These are phyloP conservation scores for Xylaria bambusicola DNA, from an alignment of 495 filamentous ascomycete genomes.

Conservation along the genomic window DNA sequence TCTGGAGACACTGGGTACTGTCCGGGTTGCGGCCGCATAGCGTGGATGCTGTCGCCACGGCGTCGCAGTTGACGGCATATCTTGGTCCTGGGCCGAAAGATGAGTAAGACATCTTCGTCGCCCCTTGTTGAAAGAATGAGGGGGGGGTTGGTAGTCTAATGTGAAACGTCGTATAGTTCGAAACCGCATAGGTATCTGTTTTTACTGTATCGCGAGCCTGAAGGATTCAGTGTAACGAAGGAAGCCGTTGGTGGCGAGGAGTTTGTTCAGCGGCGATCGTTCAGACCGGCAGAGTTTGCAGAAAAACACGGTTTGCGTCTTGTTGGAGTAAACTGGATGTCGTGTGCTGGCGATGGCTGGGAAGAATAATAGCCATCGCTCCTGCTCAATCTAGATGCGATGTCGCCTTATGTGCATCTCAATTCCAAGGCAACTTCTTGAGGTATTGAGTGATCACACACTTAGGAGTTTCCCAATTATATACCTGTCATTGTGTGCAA, in stretches of 20 bases:
- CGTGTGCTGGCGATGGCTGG: slow-evolving; percentile 32
- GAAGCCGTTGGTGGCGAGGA: slow-evolving; percentile 33
- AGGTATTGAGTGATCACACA: too few relatives aligned
- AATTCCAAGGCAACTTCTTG: too few relatives aligned
- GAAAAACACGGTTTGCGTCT: slow-evolving; percentile 26
- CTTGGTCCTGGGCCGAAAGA: slow-evolving; percentile 33
- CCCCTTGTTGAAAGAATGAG: not conserved
- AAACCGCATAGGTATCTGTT: slow-evolving; percentile 34
- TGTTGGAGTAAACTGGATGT: slow-evolving; percentile 32
- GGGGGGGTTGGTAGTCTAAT: not conserved
- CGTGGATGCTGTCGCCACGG: not conserved
- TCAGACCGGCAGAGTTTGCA: slow-evolving; percentile 26
- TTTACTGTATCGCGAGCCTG: slow-evolving; percentile 29
- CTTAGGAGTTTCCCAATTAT: too few relatives aligned
- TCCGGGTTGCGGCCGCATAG: slow-evolving; percentile 20
- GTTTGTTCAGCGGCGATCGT: slow-evolving; percentile 30
- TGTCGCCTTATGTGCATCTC: not conserved
- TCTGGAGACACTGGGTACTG: slow-evolving; percentile 34
- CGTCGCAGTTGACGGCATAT: slow-evolving; percentile 26
- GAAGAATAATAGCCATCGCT: slow-evolving; percentile 24
- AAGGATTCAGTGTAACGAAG: slow-evolving; percentile 15
- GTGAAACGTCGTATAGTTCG: slow-evolving; percentile 19
- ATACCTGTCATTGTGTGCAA: too few relatives aligned
- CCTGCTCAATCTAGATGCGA: too few relatives aligned
- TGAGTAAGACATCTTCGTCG: slow-evolving; percentile 19